Evolutionary conservation across 331 rosid species (phyloP).

Genomic region (Cucumis variabilis): DNA sequence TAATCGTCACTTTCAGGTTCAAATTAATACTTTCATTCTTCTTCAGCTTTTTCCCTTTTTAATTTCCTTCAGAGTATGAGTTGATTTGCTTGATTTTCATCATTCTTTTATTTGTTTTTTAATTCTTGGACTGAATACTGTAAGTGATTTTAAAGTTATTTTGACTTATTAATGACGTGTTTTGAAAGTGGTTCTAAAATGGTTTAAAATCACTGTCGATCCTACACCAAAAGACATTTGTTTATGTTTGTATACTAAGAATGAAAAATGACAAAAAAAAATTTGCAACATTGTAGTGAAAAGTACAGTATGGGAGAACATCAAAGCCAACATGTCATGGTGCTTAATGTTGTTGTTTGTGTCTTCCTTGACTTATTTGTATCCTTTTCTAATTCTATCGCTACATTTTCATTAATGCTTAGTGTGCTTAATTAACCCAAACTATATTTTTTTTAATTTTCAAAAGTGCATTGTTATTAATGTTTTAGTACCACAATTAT

Average conservation of each 20-base stretch:
- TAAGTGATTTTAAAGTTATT: background rate
- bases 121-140: too few relatives aligned
- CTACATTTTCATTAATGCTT: background rate
- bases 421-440: too few relatives aligned
- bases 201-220: too few relatives aligned
- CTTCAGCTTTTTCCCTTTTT: background rate
- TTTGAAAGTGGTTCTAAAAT: too few relatives aligned
- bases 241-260: too few relatives aligned
- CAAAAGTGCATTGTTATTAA: background rate
- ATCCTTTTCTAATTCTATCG: conserved; percentile 49
- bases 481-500: too few relatives aligned
- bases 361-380: conserved; percentile 90
- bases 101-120: too few relatives aligned
- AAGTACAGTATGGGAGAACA: conserved; percentile 74
- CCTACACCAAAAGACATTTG: too few relatives aligned
- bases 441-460: background rate
- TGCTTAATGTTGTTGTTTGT: conserved; percentile 86
- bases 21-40: background rate
- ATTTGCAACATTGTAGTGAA: conserved; percentile 78
- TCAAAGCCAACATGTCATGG: conserved; percentile 89
- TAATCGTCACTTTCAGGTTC: conserved; percentile 88
- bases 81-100: background rate
- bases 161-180: too few relatives aligned
- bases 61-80: background rate
- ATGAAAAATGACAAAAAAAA: background rate